These are phyloP conservation scores for Moesziomyces sp. DNA, from an alignment of 1,284 basidiomycete genomes.

Conservation along the genomic window DNA sequence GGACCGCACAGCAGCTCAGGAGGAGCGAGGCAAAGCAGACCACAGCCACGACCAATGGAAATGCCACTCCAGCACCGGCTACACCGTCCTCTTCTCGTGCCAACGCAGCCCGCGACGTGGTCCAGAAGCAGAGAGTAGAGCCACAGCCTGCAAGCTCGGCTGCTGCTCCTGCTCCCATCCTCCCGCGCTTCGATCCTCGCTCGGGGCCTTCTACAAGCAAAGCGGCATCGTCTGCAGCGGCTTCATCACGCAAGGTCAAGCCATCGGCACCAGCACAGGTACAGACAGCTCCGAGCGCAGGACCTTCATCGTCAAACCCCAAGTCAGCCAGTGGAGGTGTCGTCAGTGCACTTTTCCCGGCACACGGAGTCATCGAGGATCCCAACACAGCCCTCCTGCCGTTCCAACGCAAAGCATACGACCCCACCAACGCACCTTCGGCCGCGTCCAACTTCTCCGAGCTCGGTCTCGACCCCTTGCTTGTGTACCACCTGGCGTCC, in stretches of 20 bases:
- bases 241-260: constrained; percentile 8
- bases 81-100: neutral
- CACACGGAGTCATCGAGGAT: constrained; percentile 41
- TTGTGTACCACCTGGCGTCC: constrained; percentile 80
- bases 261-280: constrained; percentile 2
- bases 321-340: constrained; percentile 17
- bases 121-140: constrained; percentile 17
- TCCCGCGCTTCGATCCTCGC: constrained; percentile 27
- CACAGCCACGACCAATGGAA: neutral
- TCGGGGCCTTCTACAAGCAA: constrained; percentile 8
- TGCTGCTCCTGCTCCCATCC: constrained; percentile 6
- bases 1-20: constrained; percentile 29
- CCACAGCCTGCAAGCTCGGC: constrained; percentile 15
- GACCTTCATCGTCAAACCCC: constrained; percentile 11
- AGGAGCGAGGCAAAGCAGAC: constrained; percentile 14
- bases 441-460: constrained; percentile 69
- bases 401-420: constrained; percentile 22
- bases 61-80: neutral
- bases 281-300: constrained; percentile 10
- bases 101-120: neutral
- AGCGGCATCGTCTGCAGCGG: neutral
- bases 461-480: constrained; percentile 81
- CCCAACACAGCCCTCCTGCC: constrained; percentile 4
- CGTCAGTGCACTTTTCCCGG: constrained; percentile 29
- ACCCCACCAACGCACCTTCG: constrained; percentile 63